A percentile compares a stretch with the other conserved stretches of the same genome.
phyloP scores from a whole-genome alignment of 768 basidiomycete genomes.

The Boletus subparvulus region DNA sequence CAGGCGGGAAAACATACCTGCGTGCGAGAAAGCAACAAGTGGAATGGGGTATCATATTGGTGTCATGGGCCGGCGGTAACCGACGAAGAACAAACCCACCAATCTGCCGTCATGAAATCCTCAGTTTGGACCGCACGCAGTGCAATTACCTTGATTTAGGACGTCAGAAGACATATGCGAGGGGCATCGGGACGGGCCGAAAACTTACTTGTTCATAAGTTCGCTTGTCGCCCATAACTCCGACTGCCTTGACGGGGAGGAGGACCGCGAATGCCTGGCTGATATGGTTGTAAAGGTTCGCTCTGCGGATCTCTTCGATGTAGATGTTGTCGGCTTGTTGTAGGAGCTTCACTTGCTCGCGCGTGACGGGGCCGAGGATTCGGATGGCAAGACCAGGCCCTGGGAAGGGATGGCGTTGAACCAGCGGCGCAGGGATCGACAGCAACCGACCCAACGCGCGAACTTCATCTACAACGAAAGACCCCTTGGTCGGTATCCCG shows the following conservation, averaged over 20 bases:
- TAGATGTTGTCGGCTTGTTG: conserved; percentile 94
- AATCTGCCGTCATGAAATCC: conserved; percentile 99
- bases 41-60: not conserved
- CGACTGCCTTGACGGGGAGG: conserved; percentile 94
- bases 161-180: conserved; percentile 1
- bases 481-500: not conserved
- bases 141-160: conserved; percentile 69
- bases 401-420: conserved; percentile 97
- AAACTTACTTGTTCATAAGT: conserved; percentile 86
- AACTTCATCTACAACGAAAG: conserved; percentile 74
- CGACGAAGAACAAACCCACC: conserved; percentile 48
- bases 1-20: conserved; percentile 95
- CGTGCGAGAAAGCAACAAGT: conserved; percentile 19
- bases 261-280: conserved; percentile 96
- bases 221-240: conserved; percentile 94
- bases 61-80: not conserved
- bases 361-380: conserved; percentile 92
- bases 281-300: conserved; percentile 89
- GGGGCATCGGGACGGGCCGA: not conserved
- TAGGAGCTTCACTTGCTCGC: conserved; percentile 86
- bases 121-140: conserved; percentile 95
- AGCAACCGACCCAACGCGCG: conserved; percentile 89
- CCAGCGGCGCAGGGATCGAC: conserved; percentile 87
- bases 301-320: conserved; percentile 95
- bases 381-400: conserved; percentile 98